phyloP scores from a whole-genome alignment of 805 yeast species.

The Cyberlindnera suaveolens region DNA sequence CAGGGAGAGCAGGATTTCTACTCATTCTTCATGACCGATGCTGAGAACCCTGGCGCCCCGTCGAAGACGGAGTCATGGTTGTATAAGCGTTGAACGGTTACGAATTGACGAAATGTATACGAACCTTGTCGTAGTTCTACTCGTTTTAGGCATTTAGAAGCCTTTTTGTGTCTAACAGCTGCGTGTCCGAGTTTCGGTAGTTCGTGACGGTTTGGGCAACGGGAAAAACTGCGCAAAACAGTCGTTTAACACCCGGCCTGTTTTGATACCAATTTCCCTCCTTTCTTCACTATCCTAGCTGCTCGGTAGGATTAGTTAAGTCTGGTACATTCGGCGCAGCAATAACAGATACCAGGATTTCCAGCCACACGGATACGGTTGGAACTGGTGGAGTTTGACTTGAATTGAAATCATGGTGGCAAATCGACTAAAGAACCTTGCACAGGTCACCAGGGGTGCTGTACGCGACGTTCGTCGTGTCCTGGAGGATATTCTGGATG shows the following conservation, averaged over 20 bases:
- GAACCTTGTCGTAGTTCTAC: no score
- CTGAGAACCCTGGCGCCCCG: conserved; percentile 8
- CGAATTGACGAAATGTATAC: no score
- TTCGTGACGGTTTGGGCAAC: no score
- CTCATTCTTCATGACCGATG: conserved; percentile 40
- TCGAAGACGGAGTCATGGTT: neutral
- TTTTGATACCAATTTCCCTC: no score
- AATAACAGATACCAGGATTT: neutral
- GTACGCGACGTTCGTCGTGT: conserved; percentile 41
- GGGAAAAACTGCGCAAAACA: no score
- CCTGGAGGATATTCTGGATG: conserved; percentile 38
- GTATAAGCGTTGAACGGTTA: no score
- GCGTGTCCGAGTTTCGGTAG: no score
- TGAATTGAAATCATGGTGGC: conserved; percentile 24
- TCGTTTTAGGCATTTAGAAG: no score
- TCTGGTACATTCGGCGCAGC: neutral
- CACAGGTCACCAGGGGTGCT: conserved; percentile 39
- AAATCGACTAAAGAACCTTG: conserved; percentile 35
- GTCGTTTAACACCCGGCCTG: no score
- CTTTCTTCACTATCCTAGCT: no score
- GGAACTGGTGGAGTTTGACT: neutral
- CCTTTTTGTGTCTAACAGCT: no score
- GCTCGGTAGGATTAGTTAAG: no score
- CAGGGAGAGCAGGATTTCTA: conserved; percentile 31
- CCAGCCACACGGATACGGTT: neutral